Evolutionary conservation across 176 grass and related monocot genomes (phyloP).

Genomic region (Oryza australiensis): DNA sequence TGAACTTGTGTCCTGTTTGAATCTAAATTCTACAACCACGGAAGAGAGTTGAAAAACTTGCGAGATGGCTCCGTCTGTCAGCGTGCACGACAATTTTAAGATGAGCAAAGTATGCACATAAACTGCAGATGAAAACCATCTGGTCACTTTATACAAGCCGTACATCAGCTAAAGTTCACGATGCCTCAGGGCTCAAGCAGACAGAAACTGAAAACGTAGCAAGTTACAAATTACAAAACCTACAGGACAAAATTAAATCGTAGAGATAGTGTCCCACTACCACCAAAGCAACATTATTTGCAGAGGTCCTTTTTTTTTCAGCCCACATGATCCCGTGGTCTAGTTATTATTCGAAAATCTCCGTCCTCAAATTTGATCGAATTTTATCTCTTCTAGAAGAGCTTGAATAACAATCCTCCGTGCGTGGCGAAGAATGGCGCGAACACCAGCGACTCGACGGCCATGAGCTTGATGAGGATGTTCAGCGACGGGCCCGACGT

Average conservation of each 20-base stretch:
- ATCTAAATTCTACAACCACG: no score
- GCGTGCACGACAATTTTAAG: not conserved
- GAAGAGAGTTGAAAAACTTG: no score
- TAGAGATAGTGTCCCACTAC: not conserved
- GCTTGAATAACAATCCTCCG: conserved; percentile 52
- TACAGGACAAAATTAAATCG: not conserved
- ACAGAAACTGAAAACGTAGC: not conserved
- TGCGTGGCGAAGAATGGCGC: conserved; percentile 54
- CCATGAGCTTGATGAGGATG: conserved; percentile 72
- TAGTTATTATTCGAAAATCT: not conserved
- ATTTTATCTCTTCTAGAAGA: conserved; percentile 26
- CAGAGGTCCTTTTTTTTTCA: not conserved
- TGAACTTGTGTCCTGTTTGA: no score
- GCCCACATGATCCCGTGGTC: not conserved
- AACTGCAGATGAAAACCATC: not conserved
- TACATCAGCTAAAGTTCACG: not conserved
- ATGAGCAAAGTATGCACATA: not conserved
- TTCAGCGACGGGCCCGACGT: conserved; percentile 58
- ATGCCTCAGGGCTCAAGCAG: no score
- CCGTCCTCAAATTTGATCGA: not conserved
- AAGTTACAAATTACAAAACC: not conserved
- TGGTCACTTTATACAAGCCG: not conserved
- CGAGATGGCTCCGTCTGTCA: no score
- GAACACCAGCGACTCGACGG: conserved; percentile 59
- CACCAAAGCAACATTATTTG: conserved; percentile 15